These are phyloP conservation scores for Juglanconis juglandina DNA, from an alignment of 2,329 filamentous ascomycete species.

Conservation along the genomic window DNA sequence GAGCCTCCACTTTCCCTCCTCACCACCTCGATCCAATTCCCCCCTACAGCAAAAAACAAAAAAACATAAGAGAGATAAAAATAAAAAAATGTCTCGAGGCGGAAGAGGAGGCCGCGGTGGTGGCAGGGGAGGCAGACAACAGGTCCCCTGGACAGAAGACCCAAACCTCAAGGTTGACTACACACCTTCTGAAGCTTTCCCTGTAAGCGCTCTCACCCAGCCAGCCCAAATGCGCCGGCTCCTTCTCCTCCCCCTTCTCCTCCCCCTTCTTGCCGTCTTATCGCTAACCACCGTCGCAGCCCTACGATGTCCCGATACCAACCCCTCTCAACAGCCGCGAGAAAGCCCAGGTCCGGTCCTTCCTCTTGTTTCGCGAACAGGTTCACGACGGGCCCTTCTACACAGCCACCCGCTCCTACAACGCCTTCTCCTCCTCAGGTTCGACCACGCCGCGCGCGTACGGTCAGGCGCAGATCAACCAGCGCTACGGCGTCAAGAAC, in stretches of 20 bases:
- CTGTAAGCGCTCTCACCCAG: slow-evolving; percentile 35
- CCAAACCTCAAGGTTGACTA: slow-evolving; percentile 45
- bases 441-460: slow-evolving; percentile 41
- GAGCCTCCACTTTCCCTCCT: not conserved
- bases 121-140: slow-evolving; percentile 42
- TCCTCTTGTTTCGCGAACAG: slow-evolving; percentile 55
- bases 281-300: slow-evolving; percentile 30
- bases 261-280: not conserved
- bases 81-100: slow-evolving; percentile 46
- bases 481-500: slow-evolving; percentile 52
- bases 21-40: no score
- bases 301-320: slow-evolving; percentile 47
- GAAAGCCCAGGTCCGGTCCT: slow-evolving; percentile 44
- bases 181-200: slow-evolving; percentile 58
- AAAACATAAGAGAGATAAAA: not conserved
- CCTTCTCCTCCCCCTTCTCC: not conserved
- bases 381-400: slow-evolving; percentile 54
- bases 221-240: no score
- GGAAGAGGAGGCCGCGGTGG: slow-evolving; percentile 50
- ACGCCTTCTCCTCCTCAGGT: slow-evolving; percentile 25
- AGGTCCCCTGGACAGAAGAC: slow-evolving; percentile 55
- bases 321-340: slow-evolving; percentile 43
- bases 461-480: slow-evolving; percentile 57
- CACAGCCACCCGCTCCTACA: slow-evolving; percentile 49
- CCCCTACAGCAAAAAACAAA: not conserved